Base-by-base conservation (phyloP, 2,329 filamentous ascomycete species). In the Sclerotiophoma versabilis region DNA sequence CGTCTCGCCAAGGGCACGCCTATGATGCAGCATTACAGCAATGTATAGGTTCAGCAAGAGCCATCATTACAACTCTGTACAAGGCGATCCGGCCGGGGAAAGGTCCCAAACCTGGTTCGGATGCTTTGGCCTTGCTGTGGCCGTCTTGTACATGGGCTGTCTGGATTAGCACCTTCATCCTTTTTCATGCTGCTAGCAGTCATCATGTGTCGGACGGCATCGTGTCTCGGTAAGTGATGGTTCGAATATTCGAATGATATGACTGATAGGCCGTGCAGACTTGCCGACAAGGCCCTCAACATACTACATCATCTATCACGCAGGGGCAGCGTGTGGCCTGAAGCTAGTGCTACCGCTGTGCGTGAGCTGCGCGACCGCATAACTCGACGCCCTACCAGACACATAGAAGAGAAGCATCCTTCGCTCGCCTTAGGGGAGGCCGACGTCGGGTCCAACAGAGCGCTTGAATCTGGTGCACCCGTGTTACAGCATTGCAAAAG, bases 151-250 rank as follows among this genome's bases (percentile, higher is more conserved):
- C 81, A 0, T 83, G 81, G 81, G 77, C 77, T 1, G 73, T 80
- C 0, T 83, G 81, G 81, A 83, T 83, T 59, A 81, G 80, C 51
- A 79, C 79, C 1, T 80, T 83, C 32, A 78, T 83, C 17, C 62
- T 83, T 4, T 76, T 82, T 3, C 80, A 81, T 45, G 81, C 81
- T 4, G 80, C 79, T 0, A 79, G 78, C 56, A 78, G 80, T 54
- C 72, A 73, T 0, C 75, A 82, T 26, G 65, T 81, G 3, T 71
- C 77, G 0, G 54, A 74, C 0, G 51, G 67, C 0, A 74, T 74
- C 12, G 77, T 77, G 0, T 57, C 76, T 3, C 78, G 76, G 75
- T 81, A 75, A 47, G 69, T 57, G 12, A 2, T 14, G 5, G 5
- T 3, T n/a, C 7, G 7, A 14, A 26, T 7, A 1, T 20, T 10